A percentile compares a stretch with the other conserved stretches of the same genome.
Evolutionary conservation across 441 rosid species (phyloP).

Genomic region (Syzygium malaccense): DNA sequence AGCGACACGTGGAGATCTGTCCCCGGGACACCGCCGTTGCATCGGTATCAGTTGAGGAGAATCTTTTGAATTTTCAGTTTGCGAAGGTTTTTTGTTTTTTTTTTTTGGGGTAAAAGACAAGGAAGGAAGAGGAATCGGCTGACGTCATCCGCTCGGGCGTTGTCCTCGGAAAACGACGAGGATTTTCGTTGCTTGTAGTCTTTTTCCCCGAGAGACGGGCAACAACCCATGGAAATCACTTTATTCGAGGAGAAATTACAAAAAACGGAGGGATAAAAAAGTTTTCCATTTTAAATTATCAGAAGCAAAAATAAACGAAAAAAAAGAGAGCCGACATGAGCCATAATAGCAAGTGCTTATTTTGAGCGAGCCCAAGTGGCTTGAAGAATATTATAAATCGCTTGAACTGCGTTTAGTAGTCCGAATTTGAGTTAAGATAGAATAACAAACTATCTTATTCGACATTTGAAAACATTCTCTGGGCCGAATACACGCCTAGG

Average conservation of each 20-base stretch:
- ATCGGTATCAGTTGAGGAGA: not conserved
- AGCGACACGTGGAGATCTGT: not conserved
- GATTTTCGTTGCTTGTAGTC: not conserved
- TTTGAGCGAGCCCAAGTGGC: no score
- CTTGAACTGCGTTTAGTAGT: fast-evolving
- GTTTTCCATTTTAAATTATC: not conserved
- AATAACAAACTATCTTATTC: no score
- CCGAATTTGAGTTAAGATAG: not conserved
- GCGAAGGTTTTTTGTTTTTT: not conserved
- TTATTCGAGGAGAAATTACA: not conserved
- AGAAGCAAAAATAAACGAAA: not conserved
- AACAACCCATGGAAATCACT: not conserved
- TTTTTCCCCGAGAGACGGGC: not conserved
- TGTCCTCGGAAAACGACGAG: not conserved
- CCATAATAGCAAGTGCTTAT: not conserved
- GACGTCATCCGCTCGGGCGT: not conserved
- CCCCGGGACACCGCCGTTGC: not conserved
- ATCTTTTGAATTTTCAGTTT: not conserved
- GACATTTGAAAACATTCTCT: not conserved
- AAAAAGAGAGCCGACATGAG: not conserved
- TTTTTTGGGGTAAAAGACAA: not conserved
- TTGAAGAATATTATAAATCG: not conserved
- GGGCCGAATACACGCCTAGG: fast-evolving
- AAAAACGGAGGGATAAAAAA: not conserved
- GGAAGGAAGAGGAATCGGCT: not conserved